Conservation (phyloP, 768 basidiomycete species). For the Auricularia sp. region DNA sequence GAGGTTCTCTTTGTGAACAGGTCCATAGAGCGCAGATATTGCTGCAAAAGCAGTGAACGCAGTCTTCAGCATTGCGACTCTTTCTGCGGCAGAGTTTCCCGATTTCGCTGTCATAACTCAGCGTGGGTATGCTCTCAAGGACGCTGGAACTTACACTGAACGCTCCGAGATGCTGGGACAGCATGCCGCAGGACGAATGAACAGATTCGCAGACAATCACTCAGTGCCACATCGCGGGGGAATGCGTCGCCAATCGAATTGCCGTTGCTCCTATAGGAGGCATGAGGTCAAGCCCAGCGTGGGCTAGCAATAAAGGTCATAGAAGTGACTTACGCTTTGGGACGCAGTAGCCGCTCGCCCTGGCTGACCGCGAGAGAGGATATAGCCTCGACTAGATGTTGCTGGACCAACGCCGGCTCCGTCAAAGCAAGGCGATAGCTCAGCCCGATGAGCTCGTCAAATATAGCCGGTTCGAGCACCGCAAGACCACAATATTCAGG, state of each 20-base stretch:
- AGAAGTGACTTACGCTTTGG: constrained; percentile 3
- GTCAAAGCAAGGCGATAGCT: constrained; percentile 88
- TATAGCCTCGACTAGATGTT: constrained; percentile 62
- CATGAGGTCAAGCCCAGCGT: neutral
- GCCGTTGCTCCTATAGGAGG: neutral
- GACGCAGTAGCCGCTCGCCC: constrained; percentile 14
- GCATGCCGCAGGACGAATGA: constrained; percentile 69
- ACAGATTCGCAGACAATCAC: constrained; percentile 63
- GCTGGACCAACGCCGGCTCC: constrained; percentile 62
- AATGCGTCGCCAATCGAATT: neutral
- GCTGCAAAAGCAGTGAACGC: constrained; percentile 53
- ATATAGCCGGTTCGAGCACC: constrained; percentile 69
- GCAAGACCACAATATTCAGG: constrained; percentile 75
- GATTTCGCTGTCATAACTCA: constrained; percentile 2
- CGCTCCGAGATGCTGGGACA: constrained; percentile 43
- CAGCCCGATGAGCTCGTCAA: constrained; percentile 82
- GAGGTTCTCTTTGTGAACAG: constrained; percentile 59
- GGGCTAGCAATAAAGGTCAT: neutral
- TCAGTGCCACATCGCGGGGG: neutral
- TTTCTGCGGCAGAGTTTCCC: constrained; percentile 36
- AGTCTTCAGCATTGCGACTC: constrained; percentile 52
- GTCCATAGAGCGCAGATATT: constrained; percentile 48
- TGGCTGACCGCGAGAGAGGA: constrained; percentile 41
- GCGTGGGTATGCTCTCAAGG: too few relatives aligned
- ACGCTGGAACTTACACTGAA: constrained; percentile 38